These are phyloP conservation scores for Quercus engelmannii DNA, from an alignment of 306 rosid genomes.

Conservation along the genomic window DNA sequence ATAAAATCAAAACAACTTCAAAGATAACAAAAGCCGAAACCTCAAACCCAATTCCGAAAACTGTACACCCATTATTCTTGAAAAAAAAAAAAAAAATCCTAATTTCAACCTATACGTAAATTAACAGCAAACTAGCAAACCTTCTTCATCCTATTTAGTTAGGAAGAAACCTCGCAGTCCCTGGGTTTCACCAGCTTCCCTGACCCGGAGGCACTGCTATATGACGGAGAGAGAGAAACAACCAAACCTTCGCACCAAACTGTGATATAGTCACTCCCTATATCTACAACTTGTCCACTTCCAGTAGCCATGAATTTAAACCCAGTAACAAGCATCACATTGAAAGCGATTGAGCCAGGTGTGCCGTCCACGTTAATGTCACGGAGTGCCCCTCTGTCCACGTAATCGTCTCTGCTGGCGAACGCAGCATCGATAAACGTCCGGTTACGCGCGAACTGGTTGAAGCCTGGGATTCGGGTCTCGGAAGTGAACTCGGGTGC, in stretches of 20 bases:
- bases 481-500: conserved; percentile 17
- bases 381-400: not conserved
- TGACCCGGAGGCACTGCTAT: conserved; percentile 20
- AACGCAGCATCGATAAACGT: conserved; percentile 23
- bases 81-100: not conserved
- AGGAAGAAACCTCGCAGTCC: conserved; percentile 50
- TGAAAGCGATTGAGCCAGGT: conserved; percentile 40
- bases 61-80: not conserved
- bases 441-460: conserved; percentile 35
- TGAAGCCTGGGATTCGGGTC: conserved; percentile 43
- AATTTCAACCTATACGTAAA: not conserved
- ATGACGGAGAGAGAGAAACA: conserved; percentile 30
- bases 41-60: not conserved
- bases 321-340: conserved; percentile 43
- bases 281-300: too few relatives aligned
- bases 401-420: not conserved
- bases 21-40: not conserved
- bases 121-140: not conserved
- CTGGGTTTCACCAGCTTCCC: conserved; percentile 40
- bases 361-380: conserved; percentile 34
- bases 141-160: too few relatives aligned
- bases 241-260: conserved; percentile 52
- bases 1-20: not conserved
- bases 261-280: conserved; percentile 35
- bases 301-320: conserved; percentile 39